Evolutionary conservation across 164 flowering plant genomes (phyloP).

Genomic region (Santalum album): DNA sequence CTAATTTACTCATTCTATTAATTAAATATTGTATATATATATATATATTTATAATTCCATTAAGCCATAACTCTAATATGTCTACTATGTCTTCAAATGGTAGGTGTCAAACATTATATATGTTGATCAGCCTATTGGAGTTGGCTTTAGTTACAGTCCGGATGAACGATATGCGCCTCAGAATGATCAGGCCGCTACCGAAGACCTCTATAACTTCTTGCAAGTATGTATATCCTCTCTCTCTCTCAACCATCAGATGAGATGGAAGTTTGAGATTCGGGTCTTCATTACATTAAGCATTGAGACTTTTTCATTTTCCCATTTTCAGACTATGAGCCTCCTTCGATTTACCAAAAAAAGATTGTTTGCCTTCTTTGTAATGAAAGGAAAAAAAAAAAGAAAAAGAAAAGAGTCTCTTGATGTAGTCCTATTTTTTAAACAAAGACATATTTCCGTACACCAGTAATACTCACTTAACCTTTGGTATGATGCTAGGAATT

Average conservation of each 20-base stretch:
- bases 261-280: too few species aligned
- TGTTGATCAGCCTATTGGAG: neutral
- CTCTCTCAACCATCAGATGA: neutral
- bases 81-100: neutral
- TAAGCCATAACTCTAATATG: neutral
- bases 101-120: neutral
- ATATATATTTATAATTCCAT: too few species aligned
- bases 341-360: too few species aligned
- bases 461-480: neutral
- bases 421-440: neutral
- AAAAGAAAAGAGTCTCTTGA: too few species aligned
- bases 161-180: neutral
- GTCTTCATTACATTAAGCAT: too few species aligned
- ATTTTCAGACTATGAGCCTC: too few species aligned
- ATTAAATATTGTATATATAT: neutral
- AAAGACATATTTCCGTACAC: neutral
- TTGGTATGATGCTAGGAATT: neutral
- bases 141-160: neutral
- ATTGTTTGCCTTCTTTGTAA: too few species aligned
- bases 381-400: too few species aligned
- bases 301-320: neutral
- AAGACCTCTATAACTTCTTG: neutral
- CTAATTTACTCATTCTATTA: too few species aligned
- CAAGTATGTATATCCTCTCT: neutral
- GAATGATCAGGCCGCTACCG: neutral